phyloP scores from a whole-genome alignment of 768 basidiomycete species.

The Hericium alpestre region DNA sequence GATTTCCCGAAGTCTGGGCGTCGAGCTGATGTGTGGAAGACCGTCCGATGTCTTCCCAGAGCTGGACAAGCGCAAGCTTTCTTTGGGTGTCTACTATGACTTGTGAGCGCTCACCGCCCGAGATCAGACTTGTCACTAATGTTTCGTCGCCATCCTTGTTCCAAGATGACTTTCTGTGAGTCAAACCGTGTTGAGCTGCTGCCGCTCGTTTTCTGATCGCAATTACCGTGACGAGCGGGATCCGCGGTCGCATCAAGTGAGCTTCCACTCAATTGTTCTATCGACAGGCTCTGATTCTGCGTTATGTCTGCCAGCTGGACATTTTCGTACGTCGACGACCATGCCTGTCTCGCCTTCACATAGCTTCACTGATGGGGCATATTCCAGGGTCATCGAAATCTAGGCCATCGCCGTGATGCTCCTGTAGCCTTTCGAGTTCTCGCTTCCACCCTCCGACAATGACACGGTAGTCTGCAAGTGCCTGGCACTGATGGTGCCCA shows the following conservation, averaged over 20 bases:
- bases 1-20: too few species aligned
- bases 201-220: background rate
- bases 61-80: too few species aligned
- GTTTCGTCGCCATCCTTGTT: background rate
- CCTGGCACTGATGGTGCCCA: constrained; percentile 5
- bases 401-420: constrained; percentile 2
- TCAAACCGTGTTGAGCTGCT: background rate
- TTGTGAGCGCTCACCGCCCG: too few species aligned
- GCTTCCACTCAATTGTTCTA: background rate
- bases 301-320: background rate
- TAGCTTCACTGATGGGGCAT: background rate
- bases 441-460: constrained; percentile 6
- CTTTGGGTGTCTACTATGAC: too few species aligned
- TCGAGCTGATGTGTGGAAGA: too few species aligned
- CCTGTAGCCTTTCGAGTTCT: constrained; percentile 11
- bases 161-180: constrained; percentile 12
- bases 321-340: constrained; percentile 6
- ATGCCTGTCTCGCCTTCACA: background rate
- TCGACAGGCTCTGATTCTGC: background rate
- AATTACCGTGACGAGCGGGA: constrained; percentile 4
- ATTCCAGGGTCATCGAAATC: constrained; percentile 8
- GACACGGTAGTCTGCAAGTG: constrained; percentile 10
- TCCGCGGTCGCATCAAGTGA: constrained; percentile 7
- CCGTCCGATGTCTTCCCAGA: too few species aligned
- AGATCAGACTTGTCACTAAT: too few species aligned